A percentile compares a stretch with the other conserved stretches of the same genome.
phyloP scores from a whole-genome alignment of 2,329 filamentous ascomycete species.

The Microsporum audouinii region DNA sequence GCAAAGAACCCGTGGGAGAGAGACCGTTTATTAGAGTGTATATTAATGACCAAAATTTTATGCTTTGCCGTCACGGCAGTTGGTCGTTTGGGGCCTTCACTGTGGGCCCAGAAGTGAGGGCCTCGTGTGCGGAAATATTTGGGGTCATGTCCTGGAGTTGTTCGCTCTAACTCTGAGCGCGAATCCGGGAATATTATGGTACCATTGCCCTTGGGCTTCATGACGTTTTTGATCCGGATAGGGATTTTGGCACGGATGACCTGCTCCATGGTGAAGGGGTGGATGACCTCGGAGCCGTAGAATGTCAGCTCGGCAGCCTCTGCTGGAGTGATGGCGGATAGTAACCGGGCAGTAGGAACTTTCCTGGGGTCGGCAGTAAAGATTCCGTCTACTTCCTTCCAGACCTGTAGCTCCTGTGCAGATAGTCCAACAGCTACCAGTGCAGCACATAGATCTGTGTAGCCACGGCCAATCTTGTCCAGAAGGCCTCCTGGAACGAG shows the following conservation, averaged over 20 bases:
- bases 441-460: slow-evolving; percentile 91
- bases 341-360: slow-evolving; percentile 82
- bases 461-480: slow-evolving; percentile 84
- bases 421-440: slow-evolving; percentile 79
- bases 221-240: slow-evolving; percentile 59
- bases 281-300: slow-evolving; percentile 91
- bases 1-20: slow-evolving; percentile 95
- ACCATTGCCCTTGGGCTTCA: slow-evolving; percentile 52
- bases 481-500: slow-evolving; percentile 83
- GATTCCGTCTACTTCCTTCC: slow-evolving; percentile 98
- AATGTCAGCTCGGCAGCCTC: slow-evolving; percentile 94
- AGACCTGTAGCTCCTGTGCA: slow-evolving; percentile 85
- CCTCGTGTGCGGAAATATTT: slow-evolving; percentile 40
- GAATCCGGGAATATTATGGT: slow-evolving; percentile 65
- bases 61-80: slow-evolving; percentile 96
- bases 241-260: slow-evolving; percentile 54
- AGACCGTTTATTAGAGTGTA: slow-evolving; percentile 93
- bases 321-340: slow-evolving; percentile 77
- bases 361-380: slow-evolving; percentile 79
- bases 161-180: slow-evolving; percentile 40
- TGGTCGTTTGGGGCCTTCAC: slow-evolving; percentile 56
- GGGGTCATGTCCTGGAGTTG: slow-evolving; percentile 46
- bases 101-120: slow-evolving; percentile 37
- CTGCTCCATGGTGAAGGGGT: slow-evolving; percentile 98
- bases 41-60: slow-evolving; percentile 91